Conservation (phyloP, 768 basidiomycete species). For the Boletus sp. region DNA sequence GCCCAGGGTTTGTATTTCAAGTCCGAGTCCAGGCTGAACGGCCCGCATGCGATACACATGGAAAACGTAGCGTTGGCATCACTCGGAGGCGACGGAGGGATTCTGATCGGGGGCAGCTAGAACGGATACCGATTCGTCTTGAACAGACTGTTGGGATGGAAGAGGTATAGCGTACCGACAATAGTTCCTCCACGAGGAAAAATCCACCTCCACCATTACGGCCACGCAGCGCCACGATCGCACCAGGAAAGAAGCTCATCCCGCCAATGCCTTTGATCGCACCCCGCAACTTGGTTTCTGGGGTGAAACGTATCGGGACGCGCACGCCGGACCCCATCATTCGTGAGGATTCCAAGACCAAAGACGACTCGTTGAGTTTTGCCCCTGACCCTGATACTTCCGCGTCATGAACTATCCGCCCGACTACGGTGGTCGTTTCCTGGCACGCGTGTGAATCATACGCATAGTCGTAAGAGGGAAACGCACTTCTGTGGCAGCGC, state of each 20-base stretch:
- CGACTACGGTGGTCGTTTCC: conserved; percentile 69
- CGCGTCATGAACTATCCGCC: conserved; percentile 68
- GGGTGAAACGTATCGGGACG: conserved; percentile 70
- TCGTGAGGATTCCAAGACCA: conserved; percentile 84
- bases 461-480: neutral
- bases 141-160: neutral
- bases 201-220: conserved; percentile 88
- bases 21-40: conserved; percentile 80
- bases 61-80: conserved; percentile 50
- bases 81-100: conserved; percentile 38
- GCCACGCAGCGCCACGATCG: conserved; percentile 82
- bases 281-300: conserved; percentile 63
- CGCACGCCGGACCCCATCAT: conserved; percentile 64
- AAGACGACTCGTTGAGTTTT: conserved; percentile 72
- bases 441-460: conserved; percentile 24
- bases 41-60: conserved; percentile 78
- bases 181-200: conserved; percentile 80
- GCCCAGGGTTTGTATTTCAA: conserved; percentile 72
- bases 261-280: conserved; percentile 59
- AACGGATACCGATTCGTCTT: neutral
- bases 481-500: conserved; percentile 51
- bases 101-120: conserved; percentile 64
- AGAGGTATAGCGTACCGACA: conserved; percentile 55
- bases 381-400: conserved; percentile 53
- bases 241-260: conserved; percentile 83